Evolutionary conservation across 257 asterid genomes (phyloP).

Genomic region (Cinchona pubescens): DNA sequence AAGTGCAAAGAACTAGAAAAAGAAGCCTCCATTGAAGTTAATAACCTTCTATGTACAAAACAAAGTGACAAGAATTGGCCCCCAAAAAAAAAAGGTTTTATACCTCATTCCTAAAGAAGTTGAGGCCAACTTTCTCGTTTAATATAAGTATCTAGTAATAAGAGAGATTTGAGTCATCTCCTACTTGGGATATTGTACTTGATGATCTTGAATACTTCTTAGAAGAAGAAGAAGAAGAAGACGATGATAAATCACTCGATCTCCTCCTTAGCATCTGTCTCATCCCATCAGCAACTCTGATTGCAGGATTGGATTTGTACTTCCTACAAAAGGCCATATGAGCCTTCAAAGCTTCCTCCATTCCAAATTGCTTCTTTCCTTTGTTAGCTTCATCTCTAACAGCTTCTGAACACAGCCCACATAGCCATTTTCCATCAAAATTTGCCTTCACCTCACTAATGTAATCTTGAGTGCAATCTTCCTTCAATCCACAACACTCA

Average conservation of each 20-base stretch:
- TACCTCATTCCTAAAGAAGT: conserved; percentile 21
- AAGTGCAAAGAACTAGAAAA: too few relatives aligned
- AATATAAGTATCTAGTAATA: conserved; percentile 28
- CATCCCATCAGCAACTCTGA: conserved; percentile 82
- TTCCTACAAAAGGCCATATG: conserved; percentile 85
- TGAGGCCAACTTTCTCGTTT: neutral
- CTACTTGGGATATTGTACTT: conserved; percentile 53
- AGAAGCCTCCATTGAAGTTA: conserved; percentile 25
- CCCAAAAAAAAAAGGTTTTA: conserved; percentile 4
- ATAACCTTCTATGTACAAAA: conserved; percentile 36
- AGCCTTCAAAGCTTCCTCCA: conserved; percentile 75
- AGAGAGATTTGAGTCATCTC: conserved; percentile 46
- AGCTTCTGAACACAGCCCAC: conserved; percentile 86
- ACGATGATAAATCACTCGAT: conserved; percentile 34
- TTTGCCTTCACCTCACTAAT: conserved; percentile 58
- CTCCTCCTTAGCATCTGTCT: conserved; percentile 79
- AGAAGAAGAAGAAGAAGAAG: conserved; percentile 23
- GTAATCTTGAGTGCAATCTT: conserved; percentile 84
- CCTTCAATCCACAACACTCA: conserved; percentile 88
- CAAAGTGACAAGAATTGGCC: conserved; percentile 20
- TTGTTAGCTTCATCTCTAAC: conserved; percentile 70
- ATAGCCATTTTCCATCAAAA: conserved; percentile 85
- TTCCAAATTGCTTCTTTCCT: conserved; percentile 38
- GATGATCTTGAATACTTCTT: conserved; percentile 58
- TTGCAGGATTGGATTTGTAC: conserved; percentile 71